Evolutionary conservation across 305 asterid genomes (phyloP).

Genomic region (Nicotiana rustica): DNA sequence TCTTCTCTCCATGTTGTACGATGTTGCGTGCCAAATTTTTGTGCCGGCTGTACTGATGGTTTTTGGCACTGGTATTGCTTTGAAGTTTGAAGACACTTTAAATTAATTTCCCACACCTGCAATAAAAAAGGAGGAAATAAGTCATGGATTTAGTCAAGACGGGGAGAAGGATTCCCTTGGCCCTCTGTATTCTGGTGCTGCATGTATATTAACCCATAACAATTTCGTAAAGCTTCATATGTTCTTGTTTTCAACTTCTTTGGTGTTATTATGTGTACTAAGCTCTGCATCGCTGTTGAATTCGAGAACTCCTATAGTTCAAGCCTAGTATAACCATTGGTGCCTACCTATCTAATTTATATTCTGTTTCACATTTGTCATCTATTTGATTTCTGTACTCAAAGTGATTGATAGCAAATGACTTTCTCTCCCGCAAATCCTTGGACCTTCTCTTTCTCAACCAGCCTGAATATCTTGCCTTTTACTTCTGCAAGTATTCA

Average conservation of each 20-base stretch:
- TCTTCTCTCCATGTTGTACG: not conserved
- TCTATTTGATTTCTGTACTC: not conserved
- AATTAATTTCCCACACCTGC: not conserved
- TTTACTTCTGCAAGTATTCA: not conserved
- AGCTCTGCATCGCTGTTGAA: not conserved
- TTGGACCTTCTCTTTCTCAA: slow-evolving; percentile 19
- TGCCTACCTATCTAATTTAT: not conserved
- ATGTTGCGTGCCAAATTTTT: not conserved
- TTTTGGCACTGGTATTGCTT: slow-evolving; percentile 3
- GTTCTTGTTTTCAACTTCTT: slow-evolving; percentile 11
- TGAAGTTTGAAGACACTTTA: not conserved
- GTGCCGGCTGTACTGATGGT: not conserved
- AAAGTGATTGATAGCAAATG: not conserved
- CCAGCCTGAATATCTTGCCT: slow-evolving; percentile 1
- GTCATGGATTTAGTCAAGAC: not conserved
- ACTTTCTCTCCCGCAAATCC: not conserved
- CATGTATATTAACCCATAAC: not conserved
- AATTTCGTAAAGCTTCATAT: slow-evolving; percentile 3
- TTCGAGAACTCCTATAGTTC: slow-evolving; percentile 11
- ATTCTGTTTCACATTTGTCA: not conserved
- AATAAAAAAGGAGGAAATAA: not conserved
- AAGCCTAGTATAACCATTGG: slow-evolving; percentile 8
- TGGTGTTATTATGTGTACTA: slow-evolving; percentile 3
- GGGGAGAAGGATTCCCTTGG: not conserved
- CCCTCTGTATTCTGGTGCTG: slow-evolving; percentile 8